Evolutionary conservation across 2,329 filamentous ascomycete species (phyloP).

Genomic region (Periconia sp.): DNA sequence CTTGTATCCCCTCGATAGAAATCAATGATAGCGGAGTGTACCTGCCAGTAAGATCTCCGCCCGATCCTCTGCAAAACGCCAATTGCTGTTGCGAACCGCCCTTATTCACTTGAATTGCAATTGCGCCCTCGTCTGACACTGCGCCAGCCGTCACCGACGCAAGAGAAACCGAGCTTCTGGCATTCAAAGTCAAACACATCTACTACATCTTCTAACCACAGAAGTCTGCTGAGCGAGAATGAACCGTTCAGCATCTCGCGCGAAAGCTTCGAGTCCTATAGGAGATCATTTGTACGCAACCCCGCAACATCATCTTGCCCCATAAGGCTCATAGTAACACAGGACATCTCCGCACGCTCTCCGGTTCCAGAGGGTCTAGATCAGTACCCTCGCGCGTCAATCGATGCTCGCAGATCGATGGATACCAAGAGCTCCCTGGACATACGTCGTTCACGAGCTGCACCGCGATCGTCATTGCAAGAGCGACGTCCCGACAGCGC

Average conservation of each 20-base stretch:
- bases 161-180: slow-evolving; percentile 84
- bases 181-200: slow-evolving; percentile 51
- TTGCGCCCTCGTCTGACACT: slow-evolving; percentile 18
- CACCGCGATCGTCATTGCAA: slow-evolving; percentile 63
- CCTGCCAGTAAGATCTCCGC: slow-evolving; percentile 68
- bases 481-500: slow-evolving; percentile 61
- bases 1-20: slow-evolving; percentile 56
- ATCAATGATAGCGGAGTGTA: slow-evolving; percentile 96
- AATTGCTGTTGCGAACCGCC: neutral
- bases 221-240: slow-evolving; percentile 73
- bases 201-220: slow-evolving; percentile 58
- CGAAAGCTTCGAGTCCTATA: slow-evolving; percentile 96
- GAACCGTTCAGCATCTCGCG: slow-evolving; percentile 94
- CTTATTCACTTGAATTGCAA: neutral
- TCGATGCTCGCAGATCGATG: slow-evolving; percentile 70
- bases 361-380: slow-evolving; percentile 64
- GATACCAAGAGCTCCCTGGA: slow-evolving; percentile 66
- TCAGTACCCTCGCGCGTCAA: slow-evolving; percentile 55
- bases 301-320: neutral
- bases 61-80: neutral
- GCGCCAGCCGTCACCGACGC: slow-evolving; percentile 73
- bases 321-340: slow-evolving; percentile 41
- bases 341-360: slow-evolving; percentile 90
- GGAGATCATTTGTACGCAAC: slow-evolving; percentile 84
- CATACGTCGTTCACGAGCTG: slow-evolving; percentile 54